Conservation (phyloP, 2,329 filamentous ascomycete genomes). For the Aspergillus sp. region DNA sequence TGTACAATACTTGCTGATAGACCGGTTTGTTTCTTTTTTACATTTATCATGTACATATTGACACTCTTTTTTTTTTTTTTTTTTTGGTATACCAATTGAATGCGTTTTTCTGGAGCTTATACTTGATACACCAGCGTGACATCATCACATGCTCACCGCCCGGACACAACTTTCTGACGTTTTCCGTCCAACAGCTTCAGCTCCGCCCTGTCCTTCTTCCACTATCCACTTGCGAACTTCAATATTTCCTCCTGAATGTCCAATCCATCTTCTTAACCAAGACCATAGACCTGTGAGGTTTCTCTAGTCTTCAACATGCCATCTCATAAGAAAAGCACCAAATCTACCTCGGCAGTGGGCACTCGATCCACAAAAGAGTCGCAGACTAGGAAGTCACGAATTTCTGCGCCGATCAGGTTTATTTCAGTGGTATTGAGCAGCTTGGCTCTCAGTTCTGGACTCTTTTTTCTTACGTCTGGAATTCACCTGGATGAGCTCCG, state of each 20-base stretch:
- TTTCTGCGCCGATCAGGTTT: constrained; percentile 36
- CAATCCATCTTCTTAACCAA: background rate
- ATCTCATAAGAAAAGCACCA: constrained; percentile 17
- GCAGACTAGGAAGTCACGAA: constrained; percentile 6
- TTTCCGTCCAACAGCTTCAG: constrained; percentile 1
- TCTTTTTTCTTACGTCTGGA: constrained; percentile 57
- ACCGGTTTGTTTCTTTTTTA: constrained; percentile 1
- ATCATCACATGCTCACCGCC: constrained; percentile 31
- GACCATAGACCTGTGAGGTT: background rate
- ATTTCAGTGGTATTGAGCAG: constrained; percentile 44
- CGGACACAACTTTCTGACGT: constrained; percentile 9
- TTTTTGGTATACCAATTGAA: background rate
- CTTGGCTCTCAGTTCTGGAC: constrained; percentile 56
- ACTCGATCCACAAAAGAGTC: background rate
- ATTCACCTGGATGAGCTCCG: constrained; percentile 61
- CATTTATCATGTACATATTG: background rate
- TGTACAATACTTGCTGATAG: background rate
- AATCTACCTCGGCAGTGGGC: constrained; percentile 5
- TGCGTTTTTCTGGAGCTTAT: too few species aligned
- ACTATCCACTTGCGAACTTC: constrained; percentile 1
- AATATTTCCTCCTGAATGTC: background rate
- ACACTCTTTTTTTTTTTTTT: background rate
- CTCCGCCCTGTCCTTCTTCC: constrained; percentile 1
- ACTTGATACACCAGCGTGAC: constrained; percentile 17
- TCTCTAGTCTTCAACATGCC: constrained; percentile 7